Base-by-base conservation (phyloP, 179 eudicot species). In the Silene vulgaris region DNA sequence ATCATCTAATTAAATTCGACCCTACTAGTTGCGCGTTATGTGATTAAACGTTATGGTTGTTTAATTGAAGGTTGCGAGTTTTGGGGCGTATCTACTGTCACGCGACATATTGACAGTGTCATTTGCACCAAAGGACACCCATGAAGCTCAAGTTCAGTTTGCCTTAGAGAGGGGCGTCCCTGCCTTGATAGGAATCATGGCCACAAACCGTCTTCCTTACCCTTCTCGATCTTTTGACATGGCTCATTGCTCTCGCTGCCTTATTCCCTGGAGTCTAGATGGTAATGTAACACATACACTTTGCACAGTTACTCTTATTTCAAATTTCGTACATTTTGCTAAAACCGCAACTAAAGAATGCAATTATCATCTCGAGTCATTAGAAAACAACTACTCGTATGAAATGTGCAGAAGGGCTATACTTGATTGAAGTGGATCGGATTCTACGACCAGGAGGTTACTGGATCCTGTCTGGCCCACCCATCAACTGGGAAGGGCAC, bases 171-270 rank as follows among this genome's bases (percentile, higher is more conserved):
- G 93, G 3, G 98, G 97, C 68, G 83, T 90, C 56, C 98, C 98
- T 1, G 97, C 96, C 23, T 52, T 90, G 74, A 87, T 93, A 8
- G 98, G 90, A n/a, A 85, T 93, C 28, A 76, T 93, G 73, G 96
- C 93, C 30, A 72, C 97, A 17, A 75, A 74, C 2, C 76, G 96
- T 12, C 83, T 90, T 11, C 98, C 98, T 71, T 93, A 89, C 77
- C 97, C 98, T 69, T 80, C 98, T 0, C 75, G 93, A 68, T 88
- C 98, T 7, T 93, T 93, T 9, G 98, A 93, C 83, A 79, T 91
- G 82, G 98, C 98, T 75, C 98, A 93, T 80, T 91, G 98, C 80
- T 93, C 98, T 43, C 93, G 98, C 7, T 93, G 98, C 80, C 91
- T 93, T 77, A 91, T 93, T 75, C 97, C 96, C 5, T 93, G 98